A percentile compares a stretch with the other conserved stretches of the same genome.
Conservation (phyloP, 768 basidiomycete species). For the Mycena epipterygia region DNA sequence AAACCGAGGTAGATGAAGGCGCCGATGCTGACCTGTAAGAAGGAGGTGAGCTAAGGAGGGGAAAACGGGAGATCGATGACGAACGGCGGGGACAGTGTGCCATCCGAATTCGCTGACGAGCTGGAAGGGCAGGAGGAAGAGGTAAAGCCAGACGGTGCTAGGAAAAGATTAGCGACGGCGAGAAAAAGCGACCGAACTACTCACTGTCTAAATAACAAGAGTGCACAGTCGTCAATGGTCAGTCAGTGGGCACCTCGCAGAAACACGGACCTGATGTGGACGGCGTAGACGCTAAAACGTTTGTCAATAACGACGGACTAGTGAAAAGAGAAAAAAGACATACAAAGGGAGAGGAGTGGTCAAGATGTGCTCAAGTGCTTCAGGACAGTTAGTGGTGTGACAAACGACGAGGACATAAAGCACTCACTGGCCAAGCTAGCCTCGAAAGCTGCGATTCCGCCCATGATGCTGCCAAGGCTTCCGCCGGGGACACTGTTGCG, state of each 20-base stretch:
- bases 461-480: conserved; percentile 65
- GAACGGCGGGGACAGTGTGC: conserved; percentile 72
- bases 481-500: conserved; percentile 59
- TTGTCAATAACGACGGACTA: conserved; percentile 4
- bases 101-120: conserved; percentile 72
- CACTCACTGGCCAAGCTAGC: conserved; percentile 62
- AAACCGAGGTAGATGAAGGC: conserved; percentile 84
- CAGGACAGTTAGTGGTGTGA: conserved; percentile 5
- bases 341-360: conserved; percentile 78
- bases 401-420: neutral
- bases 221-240: neutral
- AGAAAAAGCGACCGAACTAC: conserved; percentile 21
- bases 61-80: neutral
- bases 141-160: conserved; percentile 79
- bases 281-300: conserved; percentile 66
- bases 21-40: conserved; percentile 61
- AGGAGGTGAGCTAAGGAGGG: neutral
- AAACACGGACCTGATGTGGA: conserved; percentile 65
- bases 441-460: conserved; percentile 64
- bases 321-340: conserved; percentile 43
- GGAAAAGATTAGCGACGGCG: neutral
- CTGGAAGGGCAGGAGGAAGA: conserved; percentile 86
- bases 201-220: conserved; percentile 46
- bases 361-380: conserved; percentile 70
- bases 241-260: neutral